Percentiles rank a stretch among this genome's conserved stretches.
These are phyloP conservation scores for Colletotrichum siamense DNA, from an alignment of 2,329 filamentous ascomycete genomes.

Conservation along the genomic window DNA sequence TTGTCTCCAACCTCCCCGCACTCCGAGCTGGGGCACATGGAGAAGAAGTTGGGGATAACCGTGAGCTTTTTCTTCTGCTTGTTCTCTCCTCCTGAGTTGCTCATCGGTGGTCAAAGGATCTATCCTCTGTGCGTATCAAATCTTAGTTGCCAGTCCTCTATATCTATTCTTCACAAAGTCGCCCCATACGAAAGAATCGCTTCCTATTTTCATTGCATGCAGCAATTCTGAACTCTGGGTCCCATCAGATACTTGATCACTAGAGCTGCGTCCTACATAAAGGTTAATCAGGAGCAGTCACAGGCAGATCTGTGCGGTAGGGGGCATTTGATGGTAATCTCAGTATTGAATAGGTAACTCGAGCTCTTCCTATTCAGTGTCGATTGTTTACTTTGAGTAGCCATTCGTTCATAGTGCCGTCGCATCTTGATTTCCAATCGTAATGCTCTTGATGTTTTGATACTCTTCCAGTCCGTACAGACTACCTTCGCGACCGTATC, in stretches of 20 bases:
- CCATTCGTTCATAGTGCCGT: not conserved
- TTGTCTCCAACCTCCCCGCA: not conserved
- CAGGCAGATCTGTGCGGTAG: not conserved
- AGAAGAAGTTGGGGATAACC: not conserved
- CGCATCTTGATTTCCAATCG: not conserved
- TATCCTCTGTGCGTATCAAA: not conserved
- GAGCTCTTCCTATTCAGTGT: not conserved
- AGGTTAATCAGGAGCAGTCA: not conserved
- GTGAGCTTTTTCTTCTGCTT: not conserved
- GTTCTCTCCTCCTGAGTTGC: not conserved
- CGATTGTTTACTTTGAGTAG: not conserved
- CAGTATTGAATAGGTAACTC: not conserved
- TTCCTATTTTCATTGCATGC: not conserved
- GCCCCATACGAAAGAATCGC: not conserved
- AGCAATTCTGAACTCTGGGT: not conserved
- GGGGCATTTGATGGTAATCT: not conserved
- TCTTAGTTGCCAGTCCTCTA: not conserved
- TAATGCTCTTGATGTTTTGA: conserved; percentile 27
- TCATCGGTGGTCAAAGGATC: not conserved
- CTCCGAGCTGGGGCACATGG: not conserved
- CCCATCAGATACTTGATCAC: not conserved
- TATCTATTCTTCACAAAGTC: not conserved
- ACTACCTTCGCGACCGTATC: conserved; percentile 37
- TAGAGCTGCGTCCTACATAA: not conserved
- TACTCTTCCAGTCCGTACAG: conserved; percentile 36